Percentiles rank a stretch among this genome's conserved stretches.
Evolutionary conservation across 805 yeast species (phyloP).

Genomic region (Candida qinlingensis): DNA sequence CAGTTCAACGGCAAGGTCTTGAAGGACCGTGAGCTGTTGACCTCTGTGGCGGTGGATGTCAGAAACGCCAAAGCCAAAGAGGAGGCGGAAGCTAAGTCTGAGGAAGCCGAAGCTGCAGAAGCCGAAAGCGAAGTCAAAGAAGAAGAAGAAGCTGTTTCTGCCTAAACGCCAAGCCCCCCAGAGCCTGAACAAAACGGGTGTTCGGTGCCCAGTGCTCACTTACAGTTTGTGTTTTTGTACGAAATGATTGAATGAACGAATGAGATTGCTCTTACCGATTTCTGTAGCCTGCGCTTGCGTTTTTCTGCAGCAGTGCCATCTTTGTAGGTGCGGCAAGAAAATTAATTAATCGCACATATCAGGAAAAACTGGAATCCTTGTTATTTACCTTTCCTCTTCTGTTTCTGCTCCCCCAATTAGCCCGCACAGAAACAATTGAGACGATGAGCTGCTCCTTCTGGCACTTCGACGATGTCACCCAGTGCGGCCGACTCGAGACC

Average conservation of each 20-base stretch:
- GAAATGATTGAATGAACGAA: slow-evolving; percentile 5
- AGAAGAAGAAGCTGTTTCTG: slow-evolving; percentile 3
- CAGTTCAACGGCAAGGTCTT: slow-evolving; percentile 61
- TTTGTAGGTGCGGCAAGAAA: no score
- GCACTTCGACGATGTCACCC: slow-evolving; percentile 58
- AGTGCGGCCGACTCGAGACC: slow-evolving; percentile 40
- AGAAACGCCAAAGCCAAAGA: slow-evolving; percentile 29
- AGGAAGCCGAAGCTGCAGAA: slow-evolving; percentile 23
- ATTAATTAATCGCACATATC: not conserved
- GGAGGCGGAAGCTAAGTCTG: slow-evolving; percentile 27
- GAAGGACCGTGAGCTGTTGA: slow-evolving; percentile 60
- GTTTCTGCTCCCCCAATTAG: no score
- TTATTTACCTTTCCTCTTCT: no score
- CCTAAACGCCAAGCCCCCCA: not conserved
- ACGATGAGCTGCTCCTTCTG: slow-evolving; percentile 28
- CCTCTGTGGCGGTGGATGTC: slow-evolving; percentile 69
- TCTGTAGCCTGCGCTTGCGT: no score
- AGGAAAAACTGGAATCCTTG: not conserved
- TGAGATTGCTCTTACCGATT: not conserved
- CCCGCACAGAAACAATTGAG: not conserved
- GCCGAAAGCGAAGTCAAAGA: slow-evolving; percentile 9
- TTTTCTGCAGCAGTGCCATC: no score
- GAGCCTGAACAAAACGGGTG: not conserved
- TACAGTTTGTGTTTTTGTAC: not conserved
- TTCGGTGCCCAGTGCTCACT: no score